A percentile compares a stretch with the other conserved stretches of the same genome.
Conservation (phyloP, 192 early-diverging fungal species). For the Geranomyces michiganensis region DNA sequence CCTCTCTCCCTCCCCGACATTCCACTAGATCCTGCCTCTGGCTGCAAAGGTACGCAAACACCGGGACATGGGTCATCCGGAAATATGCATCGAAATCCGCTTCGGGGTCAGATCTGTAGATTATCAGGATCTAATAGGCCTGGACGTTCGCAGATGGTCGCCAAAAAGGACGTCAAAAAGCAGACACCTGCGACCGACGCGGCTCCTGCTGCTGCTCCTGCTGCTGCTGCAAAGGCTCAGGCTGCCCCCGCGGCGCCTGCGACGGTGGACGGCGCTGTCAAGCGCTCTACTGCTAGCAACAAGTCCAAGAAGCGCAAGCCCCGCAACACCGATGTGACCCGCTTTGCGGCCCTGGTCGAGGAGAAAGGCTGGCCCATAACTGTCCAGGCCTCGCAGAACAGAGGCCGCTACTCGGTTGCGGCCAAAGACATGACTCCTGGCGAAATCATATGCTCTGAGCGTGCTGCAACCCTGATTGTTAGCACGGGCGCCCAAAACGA, state of each 20-base stretch:
- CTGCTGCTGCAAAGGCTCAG: not conserved
- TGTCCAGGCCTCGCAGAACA: conserved; percentile 28
- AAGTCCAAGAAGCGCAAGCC: conserved; percentile 17
- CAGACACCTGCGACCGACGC: not conserved
- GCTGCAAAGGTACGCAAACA: no score
- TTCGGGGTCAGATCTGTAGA: no score
- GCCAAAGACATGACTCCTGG: conserved; percentile 26
- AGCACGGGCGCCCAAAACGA: conserved; percentile 19
- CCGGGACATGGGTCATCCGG: no score
- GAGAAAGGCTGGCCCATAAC: conserved; percentile 17
- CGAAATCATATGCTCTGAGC: conserved; percentile 31
- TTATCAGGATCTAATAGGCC: not conserved
- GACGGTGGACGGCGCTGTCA: conserved; percentile 1
- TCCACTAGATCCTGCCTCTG: no score
- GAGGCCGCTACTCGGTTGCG: conserved; percentile 36
- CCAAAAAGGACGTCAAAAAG: conserved; percentile 5
- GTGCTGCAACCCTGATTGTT: conserved; percentile 32
- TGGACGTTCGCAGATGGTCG: not conserved
- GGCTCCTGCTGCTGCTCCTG: conserved; percentile 9
- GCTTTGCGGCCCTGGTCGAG: conserved; percentile 22
- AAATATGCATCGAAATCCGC: no score
- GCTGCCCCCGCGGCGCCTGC: conserved; percentile 3
- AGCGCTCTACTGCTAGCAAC: not conserved
- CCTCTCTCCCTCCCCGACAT: no score
- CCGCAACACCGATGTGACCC: conserved; percentile 18